Percentiles rank a stretch among this genome's conserved stretches.
Conservation (phyloP, 192 early-diverging fungal species). For the Obelidium mucronatum region DNA sequence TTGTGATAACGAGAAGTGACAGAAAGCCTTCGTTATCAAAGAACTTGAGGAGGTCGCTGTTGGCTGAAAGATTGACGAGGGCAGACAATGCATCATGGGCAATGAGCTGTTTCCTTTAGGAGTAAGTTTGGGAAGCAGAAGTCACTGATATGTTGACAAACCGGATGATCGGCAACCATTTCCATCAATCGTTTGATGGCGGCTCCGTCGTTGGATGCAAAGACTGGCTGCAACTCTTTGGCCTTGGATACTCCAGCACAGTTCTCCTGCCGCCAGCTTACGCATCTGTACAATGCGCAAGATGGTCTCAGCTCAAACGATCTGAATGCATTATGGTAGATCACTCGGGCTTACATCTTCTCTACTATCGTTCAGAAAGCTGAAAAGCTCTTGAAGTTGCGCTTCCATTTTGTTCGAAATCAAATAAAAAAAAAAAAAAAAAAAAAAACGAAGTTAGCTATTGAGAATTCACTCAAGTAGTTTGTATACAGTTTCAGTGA, state of each 20-base stretch:
- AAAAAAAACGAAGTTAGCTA: conserved; percentile 1
- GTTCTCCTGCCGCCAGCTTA: conserved; percentile 79
- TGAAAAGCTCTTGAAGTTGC: conserved; percentile 64
- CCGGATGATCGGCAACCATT: conserved; percentile 72
- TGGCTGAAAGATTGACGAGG: conserved; percentile 85
- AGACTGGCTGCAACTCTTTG: conserved; percentile 65
- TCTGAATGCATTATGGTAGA: too few relatives aligned
- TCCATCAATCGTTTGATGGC: conserved; percentile 73
- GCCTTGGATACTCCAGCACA: conserved; percentile 74
- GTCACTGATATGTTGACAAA: conserved; percentile 41
- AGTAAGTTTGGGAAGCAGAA: background rate
- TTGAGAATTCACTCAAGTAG: too few relatives aligned
- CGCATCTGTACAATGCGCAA: conserved; percentile 77
- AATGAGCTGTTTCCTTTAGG: conserved; percentile 59
- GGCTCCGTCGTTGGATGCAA: conserved; percentile 62
- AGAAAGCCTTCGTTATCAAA: conserved; percentile 79
- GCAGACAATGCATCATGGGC: conserved; percentile 84
- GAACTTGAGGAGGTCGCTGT: conserved; percentile 62
- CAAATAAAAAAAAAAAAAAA: background rate
- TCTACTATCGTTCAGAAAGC: conserved; percentile 74
- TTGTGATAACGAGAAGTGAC: conserved; percentile 69
- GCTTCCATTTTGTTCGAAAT: conserved; percentile 9
- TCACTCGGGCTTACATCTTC: conserved; percentile 73
- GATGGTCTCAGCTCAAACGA: too few relatives aligned
- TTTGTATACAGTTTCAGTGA: too few relatives aligned